These are phyloP conservation scores for Podila epigama DNA, from an alignment of 192 early-diverging fungal species.

Conservation along the genomic window DNA sequence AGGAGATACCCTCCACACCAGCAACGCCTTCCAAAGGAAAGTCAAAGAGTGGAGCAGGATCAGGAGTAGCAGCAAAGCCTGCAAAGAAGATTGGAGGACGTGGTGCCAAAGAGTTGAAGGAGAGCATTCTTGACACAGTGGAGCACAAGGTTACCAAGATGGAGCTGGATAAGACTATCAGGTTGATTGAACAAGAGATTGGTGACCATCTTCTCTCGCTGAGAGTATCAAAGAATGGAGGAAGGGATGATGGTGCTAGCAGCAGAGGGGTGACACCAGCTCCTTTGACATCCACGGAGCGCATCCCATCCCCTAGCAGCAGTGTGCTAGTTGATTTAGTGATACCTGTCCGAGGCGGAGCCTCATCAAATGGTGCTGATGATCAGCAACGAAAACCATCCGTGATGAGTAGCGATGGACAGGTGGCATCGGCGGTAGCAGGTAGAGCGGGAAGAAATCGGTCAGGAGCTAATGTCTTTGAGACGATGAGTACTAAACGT, in stretches of 20 bases:
- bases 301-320: constrained; percentile 2
- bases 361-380: background rate
- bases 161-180: constrained; percentile 38
- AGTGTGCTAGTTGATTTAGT: constrained; percentile 2
- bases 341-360: constrained; percentile 11
- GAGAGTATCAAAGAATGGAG: constrained; percentile 13
- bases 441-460: background rate
- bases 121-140: constrained; percentile 12
- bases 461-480: background rate
- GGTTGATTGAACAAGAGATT: constrained; percentile 19
- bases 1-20: background rate
- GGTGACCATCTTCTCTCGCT: constrained; percentile 16
- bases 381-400: background rate
- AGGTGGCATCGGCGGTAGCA: background rate
- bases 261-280: background rate
- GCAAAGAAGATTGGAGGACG: constrained; percentile 39
- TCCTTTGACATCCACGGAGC: constrained; percentile 15
- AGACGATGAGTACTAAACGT: constrained; percentile 8
- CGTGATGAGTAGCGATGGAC: background rate
- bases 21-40: background rate
- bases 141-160: constrained; percentile 29
- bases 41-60: background rate
- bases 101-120: constrained; percentile 26
- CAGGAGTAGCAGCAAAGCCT: background rate
- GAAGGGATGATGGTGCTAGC: background rate